Conservation (phyloP, 352 stramenopile genomes). For the Phytophthora sojae region DNA sequence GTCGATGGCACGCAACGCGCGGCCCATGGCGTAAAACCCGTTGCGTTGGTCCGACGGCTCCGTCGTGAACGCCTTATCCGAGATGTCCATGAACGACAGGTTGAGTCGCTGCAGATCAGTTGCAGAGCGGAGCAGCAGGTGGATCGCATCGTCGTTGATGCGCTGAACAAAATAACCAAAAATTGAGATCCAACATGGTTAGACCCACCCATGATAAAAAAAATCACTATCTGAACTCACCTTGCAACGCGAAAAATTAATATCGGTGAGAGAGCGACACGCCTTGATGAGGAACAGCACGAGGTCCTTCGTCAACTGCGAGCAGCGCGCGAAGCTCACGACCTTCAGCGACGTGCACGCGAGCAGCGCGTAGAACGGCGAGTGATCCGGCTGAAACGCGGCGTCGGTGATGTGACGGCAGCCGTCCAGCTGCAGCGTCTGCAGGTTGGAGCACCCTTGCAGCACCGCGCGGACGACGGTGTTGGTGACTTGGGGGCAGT, state of each 20-base stretch:
- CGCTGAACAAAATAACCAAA: slow-evolving; percentile 34
- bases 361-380: slow-evolving; percentile 69
- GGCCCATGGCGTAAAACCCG: slow-evolving; percentile 57
- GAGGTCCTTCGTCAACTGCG: slow-evolving; percentile 81
- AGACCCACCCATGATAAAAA: neutral
- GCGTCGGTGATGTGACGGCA: slow-evolving; percentile 89
- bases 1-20: slow-evolving; percentile 61
- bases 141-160: slow-evolving; percentile 82
- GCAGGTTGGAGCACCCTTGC: slow-evolving; percentile 77
- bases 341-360: slow-evolving; percentile 81
- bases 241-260: slow-evolving; percentile 89
- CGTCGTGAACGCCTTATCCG: slow-evolving; percentile 70
- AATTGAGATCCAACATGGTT: slow-evolving; percentile 2
- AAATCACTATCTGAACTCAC: slow-evolving; percentile 27
- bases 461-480: slow-evolving; percentile 82
- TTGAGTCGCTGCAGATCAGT: slow-evolving; percentile 71
- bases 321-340: slow-evolving; percentile 84
- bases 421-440: slow-evolving; percentile 84
- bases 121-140: slow-evolving; percentile 66
- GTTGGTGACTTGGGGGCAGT: slow-evolving; percentile 90
- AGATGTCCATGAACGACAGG: slow-evolving; percentile 88
- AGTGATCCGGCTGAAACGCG: slow-evolving; percentile 86
- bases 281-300: slow-evolving; percentile 83
- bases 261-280: slow-evolving; percentile 75
- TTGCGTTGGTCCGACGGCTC: slow-evolving; percentile 49